Evolutionary conservation across 768 basidiomycete species (phyloP), one percentile per base, ranked within the genome.

Genomic region (Pleurotus tuoliensis): DNA sequence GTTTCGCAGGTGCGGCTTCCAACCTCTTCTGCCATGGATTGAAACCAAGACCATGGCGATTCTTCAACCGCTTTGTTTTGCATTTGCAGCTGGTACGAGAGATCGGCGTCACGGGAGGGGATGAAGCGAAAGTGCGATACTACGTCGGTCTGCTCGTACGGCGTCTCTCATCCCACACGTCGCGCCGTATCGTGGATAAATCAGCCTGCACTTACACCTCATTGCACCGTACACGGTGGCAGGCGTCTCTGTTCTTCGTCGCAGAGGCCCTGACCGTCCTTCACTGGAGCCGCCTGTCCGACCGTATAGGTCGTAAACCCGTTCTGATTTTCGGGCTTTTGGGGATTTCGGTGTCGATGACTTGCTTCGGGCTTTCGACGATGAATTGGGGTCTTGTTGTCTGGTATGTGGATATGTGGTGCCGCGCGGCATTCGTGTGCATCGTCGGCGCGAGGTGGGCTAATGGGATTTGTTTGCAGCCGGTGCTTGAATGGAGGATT

Each of bases 101-200:
- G 58, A 70, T 76, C 24, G 76, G 77, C 18, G 72, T 84, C 8
- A 82, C 81, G 9, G 70, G 80, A 55, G 83, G 82, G 22, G 79
- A 84, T 45, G 51, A 62, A 60, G 74, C 76, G 1, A 73, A 71
- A 53, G 82, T 87, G 13, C 85, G 84, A 43, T 82, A 83, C 64
- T 87, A 87, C 71, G 83, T 83, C 30, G 85, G 86, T 20, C 50
- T 83, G 4, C 72, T 87, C 76, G 84, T 83, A n/a, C n/a, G n/a
- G 80, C 20, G 12, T 3, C 30, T 12, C 16, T 40, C 48, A 5
- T 5, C 8, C 13, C 13, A 37, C 4, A 8, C 18, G 11, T 40
- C 7, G 4, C 40, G 9, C 9, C 30, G 30, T 7, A 11, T 24
- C 24, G 24, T 24, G 1, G 4, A 24, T 30, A 9, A 7, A 30